Evolutionary conservation across 2,329 filamentous ascomycete genomes (phyloP).

Genomic region (Aspergillus aculeatinus): DNA sequence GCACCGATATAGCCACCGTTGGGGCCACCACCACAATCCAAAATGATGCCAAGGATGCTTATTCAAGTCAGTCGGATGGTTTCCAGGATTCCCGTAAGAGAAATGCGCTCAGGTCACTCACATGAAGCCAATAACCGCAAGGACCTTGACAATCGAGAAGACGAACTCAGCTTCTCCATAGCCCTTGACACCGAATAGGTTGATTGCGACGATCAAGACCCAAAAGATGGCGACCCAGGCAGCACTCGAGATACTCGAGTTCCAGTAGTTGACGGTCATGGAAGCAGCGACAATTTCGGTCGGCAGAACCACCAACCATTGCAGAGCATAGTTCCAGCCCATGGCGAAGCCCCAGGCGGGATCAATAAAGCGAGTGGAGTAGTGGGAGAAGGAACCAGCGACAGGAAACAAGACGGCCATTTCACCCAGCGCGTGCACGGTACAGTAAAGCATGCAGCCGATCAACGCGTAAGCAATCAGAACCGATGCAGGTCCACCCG

Average conservation of each 20-base stretch:
- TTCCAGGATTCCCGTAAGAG: not conserved
- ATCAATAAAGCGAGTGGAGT: conserved; percentile 87
- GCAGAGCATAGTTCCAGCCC: conserved; percentile 91
- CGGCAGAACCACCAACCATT: conserved; percentile 82
- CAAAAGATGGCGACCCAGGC: conserved; percentile 85
- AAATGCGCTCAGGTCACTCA: conserved; percentile 42
- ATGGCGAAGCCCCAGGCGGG: conserved; percentile 94
- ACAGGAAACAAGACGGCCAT: conserved; percentile 88
- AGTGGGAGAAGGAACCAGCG: conserved; percentile 86
- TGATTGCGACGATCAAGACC: conserved; percentile 72
- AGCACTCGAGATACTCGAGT: conserved; percentile 60
- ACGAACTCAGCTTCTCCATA: conserved; percentile 90
- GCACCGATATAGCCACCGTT: conserved; percentile 76
- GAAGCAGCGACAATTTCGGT: conserved; percentile 85
- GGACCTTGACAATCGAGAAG: conserved; percentile 81
- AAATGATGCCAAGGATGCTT: conserved; percentile 78
- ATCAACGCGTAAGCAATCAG: conserved; percentile 77
- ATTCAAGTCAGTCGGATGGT: conserved; percentile 17
- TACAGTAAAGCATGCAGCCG: conserved; percentile 86
- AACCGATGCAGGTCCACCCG: conserved; percentile 74
- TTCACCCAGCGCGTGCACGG: conserved; percentile 87
- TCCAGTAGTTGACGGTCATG: conserved; percentile 82
- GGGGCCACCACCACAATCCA: conserved; percentile 78
- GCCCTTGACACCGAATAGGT: conserved; percentile 82
- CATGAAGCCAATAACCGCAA: conserved; percentile 86